Base-by-base conservation (phyloP, 176 grass and related monocot genomes). In the Dactylis glomerata region DNA sequence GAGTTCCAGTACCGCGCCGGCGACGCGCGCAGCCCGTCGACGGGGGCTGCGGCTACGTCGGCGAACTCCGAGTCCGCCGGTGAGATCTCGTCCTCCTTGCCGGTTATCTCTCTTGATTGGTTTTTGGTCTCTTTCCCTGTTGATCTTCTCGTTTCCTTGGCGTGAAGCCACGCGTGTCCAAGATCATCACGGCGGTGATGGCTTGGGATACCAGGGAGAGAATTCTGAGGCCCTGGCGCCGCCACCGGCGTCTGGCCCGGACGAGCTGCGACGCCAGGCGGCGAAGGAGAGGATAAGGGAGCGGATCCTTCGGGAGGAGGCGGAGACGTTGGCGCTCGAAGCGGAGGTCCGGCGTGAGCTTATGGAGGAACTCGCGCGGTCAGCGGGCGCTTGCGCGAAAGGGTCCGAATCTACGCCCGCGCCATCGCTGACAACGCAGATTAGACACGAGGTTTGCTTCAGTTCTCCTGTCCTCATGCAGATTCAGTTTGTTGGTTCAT, bases 1-100 rank as follows among this genome's bases (percentile, higher is more conserved):
- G 75, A 88, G 81, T 88, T 88, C 57, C 17, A 6, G 3, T 88
- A 80, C 87, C 75, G 81, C 36, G 87, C 81, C 75, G 45, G 76
- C 27, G 56, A 88, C 55, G 75, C 44, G 1, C 87, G 81, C 56
- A 56, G 27, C 55, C 55, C 19, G 1, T 79, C 83, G 31, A 22
- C 63, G 24, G 19, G 13, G 37, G 22, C 46, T 4, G 17, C 57
- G 8, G 26, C 8, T 15, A 64, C 34, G 19, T 27, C 24, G 11
- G 46, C n/a, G 10, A 54, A 62, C n/a, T 55, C 69, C 10, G 69
- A 10, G 31, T 58, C 72, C 0, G 28, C 50, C 20, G 44, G 78
- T 82, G 59, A 57, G 75, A 5, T 23, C 46, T 42, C 67, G 14
- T 65, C 20, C 65, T 5, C 22, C 44, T 27, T 15, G 11, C 38